Evolutionary conservation across 2,329 filamentous ascomycete species (phyloP).

Genomic region (Aschersonia sp.): DNA sequence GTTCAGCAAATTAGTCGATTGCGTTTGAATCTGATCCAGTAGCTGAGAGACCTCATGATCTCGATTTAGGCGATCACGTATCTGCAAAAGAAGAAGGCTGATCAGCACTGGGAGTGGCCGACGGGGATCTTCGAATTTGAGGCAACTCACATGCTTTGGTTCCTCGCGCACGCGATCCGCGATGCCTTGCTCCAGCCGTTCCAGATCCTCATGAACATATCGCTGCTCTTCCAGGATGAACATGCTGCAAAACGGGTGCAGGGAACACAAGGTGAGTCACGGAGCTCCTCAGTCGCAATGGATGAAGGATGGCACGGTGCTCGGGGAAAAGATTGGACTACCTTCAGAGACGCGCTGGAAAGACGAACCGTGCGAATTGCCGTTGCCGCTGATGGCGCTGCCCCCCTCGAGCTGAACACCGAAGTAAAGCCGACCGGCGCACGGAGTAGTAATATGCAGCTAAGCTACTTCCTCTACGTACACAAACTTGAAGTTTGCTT

Average conservation of each 20-base stretch:
- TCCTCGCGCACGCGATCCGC: slow-evolving; percentile 81
- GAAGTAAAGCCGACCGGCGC: slow-evolving; percentile 15
- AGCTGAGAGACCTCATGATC: slow-evolving; percentile 88
- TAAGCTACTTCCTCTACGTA: neutral
- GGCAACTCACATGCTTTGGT: slow-evolving; percentile 59
- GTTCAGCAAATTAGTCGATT: slow-evolving; percentile 65
- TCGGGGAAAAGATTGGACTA: too few species aligned
- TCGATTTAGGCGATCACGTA: slow-evolving; percentile 75
- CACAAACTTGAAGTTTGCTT: too few species aligned
- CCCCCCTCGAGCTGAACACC: neutral
- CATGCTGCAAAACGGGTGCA: slow-evolving; percentile 31
- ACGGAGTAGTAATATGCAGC: neutral
- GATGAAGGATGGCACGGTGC: neutral
- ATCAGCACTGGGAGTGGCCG: slow-evolving; percentile 6
- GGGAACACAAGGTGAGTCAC: neutral
- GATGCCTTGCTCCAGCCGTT: slow-evolving; percentile 88
- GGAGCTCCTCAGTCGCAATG: neutral
- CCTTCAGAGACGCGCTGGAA: too few species aligned
- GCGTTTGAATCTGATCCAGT: slow-evolving; percentile 72
- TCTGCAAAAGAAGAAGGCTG: slow-evolving; percentile 31
- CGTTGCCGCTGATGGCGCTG: too few species aligned
- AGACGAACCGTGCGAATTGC: too few species aligned
- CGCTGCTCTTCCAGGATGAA: slow-evolving; percentile 87
- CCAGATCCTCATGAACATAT: slow-evolving; percentile 88
- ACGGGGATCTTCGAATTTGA: neutral